Percentiles rank a stretch among this genome's conserved stretches.
These are phyloP conservation scores for Camellia sinensis DNA, from an alignment of 148 eudicot species.

Conservation along the genomic window DNA sequence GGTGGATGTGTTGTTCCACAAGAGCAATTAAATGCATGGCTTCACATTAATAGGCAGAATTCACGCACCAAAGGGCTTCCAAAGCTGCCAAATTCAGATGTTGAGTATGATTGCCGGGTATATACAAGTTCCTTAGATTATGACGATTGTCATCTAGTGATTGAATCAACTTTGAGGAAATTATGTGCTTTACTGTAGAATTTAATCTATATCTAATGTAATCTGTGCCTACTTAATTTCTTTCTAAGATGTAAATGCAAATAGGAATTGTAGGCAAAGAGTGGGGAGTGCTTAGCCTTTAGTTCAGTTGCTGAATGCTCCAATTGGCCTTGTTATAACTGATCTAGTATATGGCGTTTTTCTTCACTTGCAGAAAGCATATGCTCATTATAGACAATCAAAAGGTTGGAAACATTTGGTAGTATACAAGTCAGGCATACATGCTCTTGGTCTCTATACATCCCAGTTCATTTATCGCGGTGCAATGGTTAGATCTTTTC, in stretches of 20 bases:
- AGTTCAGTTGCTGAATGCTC: neutral
- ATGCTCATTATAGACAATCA: conserved; percentile 55
- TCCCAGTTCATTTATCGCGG: conserved; percentile 62
- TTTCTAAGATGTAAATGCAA: neutral
- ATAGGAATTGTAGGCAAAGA: neutral
- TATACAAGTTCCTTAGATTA: conserved; percentile 12
- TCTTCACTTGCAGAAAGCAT: conserved; percentile 56
- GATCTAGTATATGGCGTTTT: conserved; percentile 13
- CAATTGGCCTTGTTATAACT: neutral
- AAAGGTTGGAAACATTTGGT: conserved; percentile 72
- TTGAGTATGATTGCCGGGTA: conserved; percentile 66
- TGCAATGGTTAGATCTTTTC: conserved; percentile 51
- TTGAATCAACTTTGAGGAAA: neutral
- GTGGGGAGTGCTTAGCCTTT: neutral
- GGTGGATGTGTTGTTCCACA: conserved; percentile 55
- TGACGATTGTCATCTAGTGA: neutral
- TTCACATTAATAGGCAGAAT: conserved; percentile 49
- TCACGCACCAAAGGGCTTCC: conserved; percentile 38
- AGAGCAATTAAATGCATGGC: conserved; percentile 73
- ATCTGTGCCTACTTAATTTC: neutral
- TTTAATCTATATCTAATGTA: neutral
- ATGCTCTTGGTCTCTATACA: conserved; percentile 83
- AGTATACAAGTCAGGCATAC: conserved; percentile 82
- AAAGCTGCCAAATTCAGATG: conserved; percentile 37
- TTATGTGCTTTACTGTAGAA: neutral